phyloP scores from a whole-genome alignment of 345 rosid species.

The Barbarea vulgaris region DNA sequence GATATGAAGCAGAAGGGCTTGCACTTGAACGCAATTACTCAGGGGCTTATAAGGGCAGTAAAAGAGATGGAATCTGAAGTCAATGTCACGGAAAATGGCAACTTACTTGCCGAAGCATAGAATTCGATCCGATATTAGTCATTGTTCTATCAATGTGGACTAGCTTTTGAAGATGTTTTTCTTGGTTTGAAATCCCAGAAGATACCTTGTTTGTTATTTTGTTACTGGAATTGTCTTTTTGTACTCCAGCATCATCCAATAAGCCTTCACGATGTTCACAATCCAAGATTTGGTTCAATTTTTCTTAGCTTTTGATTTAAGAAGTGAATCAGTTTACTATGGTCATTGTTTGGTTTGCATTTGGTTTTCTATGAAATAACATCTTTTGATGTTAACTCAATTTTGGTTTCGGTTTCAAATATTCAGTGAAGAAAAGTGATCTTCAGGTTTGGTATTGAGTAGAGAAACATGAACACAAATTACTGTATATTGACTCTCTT shows the following conservation, averaged over 20 bases:
- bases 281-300: not conserved
- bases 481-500: no score
- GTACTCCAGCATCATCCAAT: slow-evolving; percentile 3
- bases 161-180: slow-evolving; percentile 34
- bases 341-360: slow-evolving; percentile 1
- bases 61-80: slow-evolving; percentile 74
- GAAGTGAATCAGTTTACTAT: not conserved
- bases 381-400: not conserved
- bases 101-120: slow-evolving; percentile 39
- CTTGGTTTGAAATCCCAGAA: slow-evolving; percentile 8
- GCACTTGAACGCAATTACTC: slow-evolving; percentile 70
- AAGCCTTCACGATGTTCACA: slow-evolving; percentile 25
- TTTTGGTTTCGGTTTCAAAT: not conserved
- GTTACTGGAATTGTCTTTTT: slow-evolving; percentile 11
- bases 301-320: not conserved
- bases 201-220: slow-evolving; percentile 23
- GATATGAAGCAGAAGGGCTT: slow-evolving; percentile 74
- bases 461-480: no score
- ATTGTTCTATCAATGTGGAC: slow-evolving; percentile 15
- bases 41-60: slow-evolving; percentile 69
- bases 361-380: not conserved
- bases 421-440: not conserved
- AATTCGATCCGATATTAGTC: not conserved
- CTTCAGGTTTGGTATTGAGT: not conserved
- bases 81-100: slow-evolving; percentile 28